phyloP scores from a whole-genome alignment of 495 filamentous ascomycete species.

The Lasiosphaeris hirsuta region DNA sequence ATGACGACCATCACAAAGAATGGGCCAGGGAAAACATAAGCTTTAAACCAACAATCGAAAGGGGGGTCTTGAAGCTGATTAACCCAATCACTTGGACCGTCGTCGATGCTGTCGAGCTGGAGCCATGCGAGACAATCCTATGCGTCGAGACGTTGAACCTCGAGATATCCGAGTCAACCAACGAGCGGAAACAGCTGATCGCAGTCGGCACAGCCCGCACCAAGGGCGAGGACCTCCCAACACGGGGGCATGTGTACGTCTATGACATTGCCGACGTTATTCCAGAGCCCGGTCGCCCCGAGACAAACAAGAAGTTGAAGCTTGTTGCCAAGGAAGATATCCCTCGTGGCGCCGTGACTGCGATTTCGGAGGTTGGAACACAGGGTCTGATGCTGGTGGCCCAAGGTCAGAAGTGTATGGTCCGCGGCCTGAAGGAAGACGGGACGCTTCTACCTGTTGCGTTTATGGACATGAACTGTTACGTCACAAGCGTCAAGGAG shows the following conservation, averaged over 20 bases:
- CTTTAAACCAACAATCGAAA: constrained; percentile 65
- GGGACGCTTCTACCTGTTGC: constrained; percentile 86
- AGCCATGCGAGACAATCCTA: constrained; percentile 69
- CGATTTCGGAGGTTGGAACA: constrained; percentile 79
- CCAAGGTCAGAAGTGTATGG: constrained; percentile 96
- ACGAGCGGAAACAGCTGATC: constrained; percentile 76
- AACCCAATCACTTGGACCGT: constrained; percentile 71
- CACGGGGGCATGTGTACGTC: constrained; percentile 82
- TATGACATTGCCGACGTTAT: constrained; percentile 90
- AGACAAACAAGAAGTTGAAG: constrained; percentile 80
- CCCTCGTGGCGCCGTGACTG: constrained; percentile 84
- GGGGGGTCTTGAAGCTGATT: constrained; percentile 68
- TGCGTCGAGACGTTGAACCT: constrained; percentile 80
- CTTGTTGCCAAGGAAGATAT: constrained; percentile 85
- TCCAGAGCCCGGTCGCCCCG: constrained; percentile 78
- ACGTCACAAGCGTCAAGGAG: constrained; percentile 77
- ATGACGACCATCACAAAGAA: constrained; percentile 77
- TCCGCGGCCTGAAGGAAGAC: constrained; percentile 92
- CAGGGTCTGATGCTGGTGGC: constrained; percentile 88
- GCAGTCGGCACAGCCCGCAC: constrained; percentile 80
- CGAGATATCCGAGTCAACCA: constrained; percentile 84
- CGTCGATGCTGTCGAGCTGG: constrained; percentile 70
- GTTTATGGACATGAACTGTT: constrained; percentile 97
- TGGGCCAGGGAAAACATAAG: constrained; percentile 64
- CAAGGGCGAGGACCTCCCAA: constrained; percentile 83